These are phyloP conservation scores for Begonia loranthoides DNA, from an alignment of 306 rosid species.

Conservation along the genomic window DNA sequence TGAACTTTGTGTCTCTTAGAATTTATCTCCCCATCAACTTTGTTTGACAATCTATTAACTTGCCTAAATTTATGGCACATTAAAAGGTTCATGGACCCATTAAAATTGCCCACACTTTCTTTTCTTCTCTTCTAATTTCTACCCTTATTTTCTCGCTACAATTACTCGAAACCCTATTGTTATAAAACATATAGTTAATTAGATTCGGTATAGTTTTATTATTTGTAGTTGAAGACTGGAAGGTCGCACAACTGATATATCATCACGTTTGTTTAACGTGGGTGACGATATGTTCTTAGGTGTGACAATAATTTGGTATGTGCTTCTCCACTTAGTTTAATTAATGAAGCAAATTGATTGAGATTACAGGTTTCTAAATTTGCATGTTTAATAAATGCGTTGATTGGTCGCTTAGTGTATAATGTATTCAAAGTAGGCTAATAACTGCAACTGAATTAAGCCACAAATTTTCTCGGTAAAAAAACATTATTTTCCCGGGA, in stretches of 20 bases:
- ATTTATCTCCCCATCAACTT: not conserved
- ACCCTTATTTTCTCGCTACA: not conserved
- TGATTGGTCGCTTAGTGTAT: not conserved
- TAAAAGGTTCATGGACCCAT: conserved; percentile 1
- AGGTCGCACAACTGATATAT: too few species aligned
- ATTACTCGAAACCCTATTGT: too few species aligned
- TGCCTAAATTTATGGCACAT: not conserved
- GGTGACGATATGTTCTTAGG: too few species aligned
- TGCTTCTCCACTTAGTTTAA: too few species aligned
- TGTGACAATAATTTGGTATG: too few species aligned
- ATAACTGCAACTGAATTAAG: not conserved
- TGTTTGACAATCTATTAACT: not conserved
- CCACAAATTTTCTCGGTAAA: not conserved
- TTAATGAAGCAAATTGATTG: too few species aligned
- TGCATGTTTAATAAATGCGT: not conserved
- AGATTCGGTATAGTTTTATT: not conserved
- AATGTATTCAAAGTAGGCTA: not conserved
- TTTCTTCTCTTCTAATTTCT: not conserved
- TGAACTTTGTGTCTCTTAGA: not conserved
- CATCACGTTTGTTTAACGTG: too few species aligned
- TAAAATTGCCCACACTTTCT: not conserved
- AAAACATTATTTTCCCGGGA: not conserved
- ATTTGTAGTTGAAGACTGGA: not conserved
- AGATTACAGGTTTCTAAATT: too few species aligned
- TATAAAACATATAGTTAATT: not conserved